These are phyloP conservation scores for Piloderma croceum DNA, from an alignment of 768 basidiomycete genomes.

Conservation along the genomic window DNA sequence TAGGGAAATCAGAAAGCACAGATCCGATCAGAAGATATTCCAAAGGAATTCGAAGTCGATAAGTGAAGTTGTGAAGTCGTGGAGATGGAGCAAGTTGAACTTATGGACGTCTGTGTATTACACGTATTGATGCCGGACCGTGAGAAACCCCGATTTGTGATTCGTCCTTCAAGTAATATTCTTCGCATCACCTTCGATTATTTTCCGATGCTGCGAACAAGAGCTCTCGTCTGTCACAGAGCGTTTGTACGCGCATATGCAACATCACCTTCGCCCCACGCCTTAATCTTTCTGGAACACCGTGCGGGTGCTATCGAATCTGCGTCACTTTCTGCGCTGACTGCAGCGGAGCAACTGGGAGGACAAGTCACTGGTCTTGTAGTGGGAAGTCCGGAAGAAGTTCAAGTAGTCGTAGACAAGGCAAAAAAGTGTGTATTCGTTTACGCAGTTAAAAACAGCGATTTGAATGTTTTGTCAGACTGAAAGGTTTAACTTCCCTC, in stretches of 20 bases:
- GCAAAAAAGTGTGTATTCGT: slow-evolving; percentile 64
- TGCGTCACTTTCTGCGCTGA: slow-evolving; percentile 83
- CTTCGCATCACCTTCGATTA: too few species aligned
- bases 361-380: slow-evolving; percentile 80
- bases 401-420: slow-evolving; percentile 59
- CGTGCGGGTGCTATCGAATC: slow-evolving; percentile 75
- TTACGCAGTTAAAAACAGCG: not conserved
- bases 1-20: too few species aligned
- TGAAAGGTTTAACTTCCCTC: slow-evolving; percentile 61
- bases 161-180: too few species aligned
- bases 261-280: slow-evolving; percentile 57
- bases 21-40: too few species aligned
- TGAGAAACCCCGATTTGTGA: too few species aligned
- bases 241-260: slow-evolving; percentile 46
- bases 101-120: too few species aligned
- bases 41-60: too few species aligned
- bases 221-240: slow-evolving; percentile 9
- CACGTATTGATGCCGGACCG: too few species aligned
- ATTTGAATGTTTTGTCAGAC: slow-evolving; percentile 33
- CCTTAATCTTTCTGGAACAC: slow-evolving; percentile 89
- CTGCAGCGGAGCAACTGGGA: slow-evolving; percentile 82
- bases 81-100: too few species aligned
- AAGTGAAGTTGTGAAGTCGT: too few species aligned
- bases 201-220: slow-evolving; percentile 20
- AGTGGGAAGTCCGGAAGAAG: slow-evolving; percentile 62